Conservation (phyloP, 2,329 filamentous ascomycete genomes). For the Pyrenophora teres region DNA sequence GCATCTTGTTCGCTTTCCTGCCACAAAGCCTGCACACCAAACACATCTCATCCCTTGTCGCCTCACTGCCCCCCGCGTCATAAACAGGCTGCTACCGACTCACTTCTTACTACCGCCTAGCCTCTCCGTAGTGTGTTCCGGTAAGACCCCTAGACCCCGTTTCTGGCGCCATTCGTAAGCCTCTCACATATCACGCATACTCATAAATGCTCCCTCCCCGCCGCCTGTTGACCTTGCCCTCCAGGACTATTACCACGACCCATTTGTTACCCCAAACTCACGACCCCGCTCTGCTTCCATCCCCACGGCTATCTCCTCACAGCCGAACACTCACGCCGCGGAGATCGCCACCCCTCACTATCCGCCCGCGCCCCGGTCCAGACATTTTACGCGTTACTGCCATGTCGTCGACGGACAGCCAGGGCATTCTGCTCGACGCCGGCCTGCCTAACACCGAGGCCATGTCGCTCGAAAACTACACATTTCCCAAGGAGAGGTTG, state of each 20-base stretch:
- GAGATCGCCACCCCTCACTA: constrained; percentile 13
- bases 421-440: constrained; percentile 27
- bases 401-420: constrained; percentile 32
- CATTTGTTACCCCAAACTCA: constrained; percentile 3
- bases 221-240: constrained; percentile 22
- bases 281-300: constrained; percentile 4
- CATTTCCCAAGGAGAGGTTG: constrained; percentile 66
- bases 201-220: constrained; percentile 18
- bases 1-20: neutral
- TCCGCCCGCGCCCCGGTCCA: constrained; percentile 6
- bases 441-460: constrained; percentile 32
- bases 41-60: constrained; percentile 14
- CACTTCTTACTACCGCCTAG: constrained; percentile 26
- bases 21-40: neutral
- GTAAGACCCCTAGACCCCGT: constrained; percentile 6
- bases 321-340: constrained; percentile 14
- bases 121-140: constrained; percentile 16
- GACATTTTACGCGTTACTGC: constrained; percentile 6
- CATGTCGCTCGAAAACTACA: constrained; percentile 57
- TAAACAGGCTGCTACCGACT: constrained; percentile 12
- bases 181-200: constrained; percentile 1
- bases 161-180: constrained; percentile 22
- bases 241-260: constrained; percentile 13
- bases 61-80: constrained; percentile 25
- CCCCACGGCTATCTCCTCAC: constrained; percentile 8